A percentile compares a stretch with the other conserved stretches of the same genome.
phyloP scores from a whole-genome alignment of 345 rosid genomes.

The Boechera retrofracta region DNA sequence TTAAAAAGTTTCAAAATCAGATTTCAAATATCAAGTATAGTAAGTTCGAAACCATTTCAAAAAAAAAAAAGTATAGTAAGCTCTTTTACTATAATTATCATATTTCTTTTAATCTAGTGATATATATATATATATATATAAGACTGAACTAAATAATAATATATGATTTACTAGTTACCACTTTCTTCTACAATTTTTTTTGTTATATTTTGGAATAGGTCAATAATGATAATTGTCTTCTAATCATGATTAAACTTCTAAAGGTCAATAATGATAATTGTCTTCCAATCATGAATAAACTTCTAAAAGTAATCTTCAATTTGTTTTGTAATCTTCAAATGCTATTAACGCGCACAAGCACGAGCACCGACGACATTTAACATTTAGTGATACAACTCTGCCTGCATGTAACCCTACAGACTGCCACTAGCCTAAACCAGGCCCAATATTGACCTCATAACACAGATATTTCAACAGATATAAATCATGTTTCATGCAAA shows the following conservation, averaged over 20 bases:
- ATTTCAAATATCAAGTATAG: too few species aligned
- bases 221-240: not conserved
- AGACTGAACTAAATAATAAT: too few species aligned
- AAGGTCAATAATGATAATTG: not conserved
- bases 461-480: slow-evolving; percentile 11
- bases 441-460: slow-evolving; percentile 23
- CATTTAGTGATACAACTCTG: not conserved
- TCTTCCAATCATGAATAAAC: not conserved
- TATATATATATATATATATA: too few species aligned
- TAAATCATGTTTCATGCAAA: slow-evolving; percentile 13
- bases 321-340: not conserved
- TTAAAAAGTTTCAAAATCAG: too few species aligned
- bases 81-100: too few species aligned
- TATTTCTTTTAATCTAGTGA: too few species aligned
- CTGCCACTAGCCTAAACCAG: slow-evolving; percentile 5
- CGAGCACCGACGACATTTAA: not conserved
- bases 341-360: not conserved
- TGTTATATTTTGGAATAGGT: not conserved
- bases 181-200: not conserved
- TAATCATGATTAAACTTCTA: not conserved
- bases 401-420: slow-evolving; percentile 21
- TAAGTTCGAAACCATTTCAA: too few species aligned
- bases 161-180: not conserved
- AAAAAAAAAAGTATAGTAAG: too few species aligned
- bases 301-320: not conserved